phyloP scores from a whole-genome alignment of 2,329 filamentous ascomycete species.

The Blumeria hordei region DNA sequence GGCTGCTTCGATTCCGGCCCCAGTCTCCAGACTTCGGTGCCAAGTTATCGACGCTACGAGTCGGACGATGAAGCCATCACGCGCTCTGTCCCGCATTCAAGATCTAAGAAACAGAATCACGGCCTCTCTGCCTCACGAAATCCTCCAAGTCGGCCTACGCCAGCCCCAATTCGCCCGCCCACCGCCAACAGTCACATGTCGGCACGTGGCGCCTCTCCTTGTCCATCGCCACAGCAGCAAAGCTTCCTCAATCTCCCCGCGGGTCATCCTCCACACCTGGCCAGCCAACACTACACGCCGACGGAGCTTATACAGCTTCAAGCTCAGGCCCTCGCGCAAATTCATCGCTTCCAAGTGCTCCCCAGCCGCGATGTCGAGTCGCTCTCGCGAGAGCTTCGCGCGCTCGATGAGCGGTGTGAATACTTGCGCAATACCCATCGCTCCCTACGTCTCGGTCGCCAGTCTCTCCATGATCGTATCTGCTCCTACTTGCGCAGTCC shows the following conservation, averaged over 20 bases:
- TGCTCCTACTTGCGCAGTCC: constrained; percentile 53
- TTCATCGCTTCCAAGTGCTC: constrained; percentile 39
- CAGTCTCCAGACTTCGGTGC: not conserved
- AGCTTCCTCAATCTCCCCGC: constrained; percentile 37
- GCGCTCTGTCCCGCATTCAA: constrained; percentile 31
- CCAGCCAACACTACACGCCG: constrained; percentile 21
- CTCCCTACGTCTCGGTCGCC: constrained; percentile 48
- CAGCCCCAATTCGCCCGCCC: not conserved
- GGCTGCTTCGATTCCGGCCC: not conserved
- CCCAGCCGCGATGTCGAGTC: constrained; percentile 34
- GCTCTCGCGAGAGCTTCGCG: constrained; percentile 47
- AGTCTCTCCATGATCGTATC: constrained; percentile 53
- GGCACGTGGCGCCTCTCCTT: not conserved
- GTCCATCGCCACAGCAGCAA: constrained; percentile 17
- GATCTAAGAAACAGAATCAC: constrained; percentile 30
- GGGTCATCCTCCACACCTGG: constrained; percentile 31
- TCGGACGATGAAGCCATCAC: constrained; percentile 24
- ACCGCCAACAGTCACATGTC: not conserved
- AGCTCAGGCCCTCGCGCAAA: constrained; percentile 36
- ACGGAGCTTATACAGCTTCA: constrained; percentile 27
- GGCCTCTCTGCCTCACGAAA: constrained; percentile 9
- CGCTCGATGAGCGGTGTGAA: constrained; percentile 53
- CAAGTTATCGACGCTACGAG: constrained; percentile 25
- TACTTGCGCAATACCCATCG: constrained; percentile 57
- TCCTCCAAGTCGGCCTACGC: not conserved